Evolutionary conservation across 305 asterid genomes (phyloP), one percentile per base, ranked within the genome.

Genomic region (Ilex paraguariensis): DNA sequence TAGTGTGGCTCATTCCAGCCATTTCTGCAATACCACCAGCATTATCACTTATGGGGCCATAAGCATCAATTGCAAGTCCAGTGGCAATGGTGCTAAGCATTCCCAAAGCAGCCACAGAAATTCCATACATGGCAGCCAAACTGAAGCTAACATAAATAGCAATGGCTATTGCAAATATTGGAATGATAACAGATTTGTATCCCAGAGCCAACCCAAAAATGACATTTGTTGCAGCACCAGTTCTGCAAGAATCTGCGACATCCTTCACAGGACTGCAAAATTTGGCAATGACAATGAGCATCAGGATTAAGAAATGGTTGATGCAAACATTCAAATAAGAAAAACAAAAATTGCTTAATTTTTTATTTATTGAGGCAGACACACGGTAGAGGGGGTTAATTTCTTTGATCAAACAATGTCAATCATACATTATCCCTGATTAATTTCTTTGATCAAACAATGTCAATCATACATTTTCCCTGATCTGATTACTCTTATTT

Each of bases 31-130:
- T 65, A 13, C 69, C 69, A 30, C 69, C 63, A 48, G 69, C 69
- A 65, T 65, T 65, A 17, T 65, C 69, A 57, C 69, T 65, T 14
- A 57, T 65, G 6, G 69, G 69, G 21, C 69, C 63, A 46, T 65
- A 65, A 65, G 57, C 69, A 65, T 65, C 63, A 40, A 57, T 65
- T 2, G 69, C 58, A 7, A 65, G 63, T 39, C 63, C 63, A 16
- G 69, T 65, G 56, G 69, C 62, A n/a, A 65, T 65, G 15, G 69
- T 65, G 58, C 69, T 65, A 31, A 56, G 63, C 69, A 65, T 65
- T 65, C 69, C 69, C 33, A 57, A 42, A 57, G 69, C 69, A 31
- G 69, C 57, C 32, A 65, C 39, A n/a, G 69, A 62, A 65, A 57
- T 13, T 48, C 69, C 69, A 57, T 65, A 65, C 63, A 66, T 66